Evolutionary conservation across 2,329 filamentous ascomycete species (phyloP).

Genomic region (Botrytis paeoniae): DNA sequence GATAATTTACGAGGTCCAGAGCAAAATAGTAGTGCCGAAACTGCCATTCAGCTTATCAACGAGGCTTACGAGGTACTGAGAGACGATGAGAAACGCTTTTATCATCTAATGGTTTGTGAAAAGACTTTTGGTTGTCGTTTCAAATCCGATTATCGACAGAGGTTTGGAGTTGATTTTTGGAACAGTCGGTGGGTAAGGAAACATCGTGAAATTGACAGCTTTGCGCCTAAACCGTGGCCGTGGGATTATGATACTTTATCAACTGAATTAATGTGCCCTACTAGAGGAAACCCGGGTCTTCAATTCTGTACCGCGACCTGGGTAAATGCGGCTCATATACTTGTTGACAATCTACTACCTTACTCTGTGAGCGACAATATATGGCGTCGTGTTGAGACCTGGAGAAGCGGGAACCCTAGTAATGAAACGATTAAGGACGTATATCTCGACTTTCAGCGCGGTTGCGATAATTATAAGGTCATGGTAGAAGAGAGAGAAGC

Average conservation of each 20-base stretch:
- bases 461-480: not conserved
- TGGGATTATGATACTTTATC: not conserved
- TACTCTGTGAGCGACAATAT: constrained; percentile 2
- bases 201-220: too few species aligned
- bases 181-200: not conserved
- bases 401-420: not conserved
- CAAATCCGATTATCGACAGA: not conserved
- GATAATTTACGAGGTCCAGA: not conserved
- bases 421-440: not conserved
- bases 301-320: constrained; percentile 12
- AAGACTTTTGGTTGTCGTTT: not conserved
- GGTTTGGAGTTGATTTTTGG: not conserved
- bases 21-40: not conserved
- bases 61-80: not conserved
- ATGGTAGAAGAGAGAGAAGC: not conserved
- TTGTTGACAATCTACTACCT: constrained; percentile 7
- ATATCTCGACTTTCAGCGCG: not conserved
- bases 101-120: not conserved
- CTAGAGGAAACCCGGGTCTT: not conserved
- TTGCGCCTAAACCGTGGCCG: constrained; percentile 1
- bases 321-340: constrained; percentile 14
- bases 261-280: not conserved
- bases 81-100: not conserved
- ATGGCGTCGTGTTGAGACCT: constrained; percentile 6
- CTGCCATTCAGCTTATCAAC: not conserved